A percentile compares a stretch with the other conserved stretches of the same genome.
Evolutionary conservation across 2,329 filamentous ascomycete species (phyloP).

Genomic region (Trichoderma aggressivum): DNA sequence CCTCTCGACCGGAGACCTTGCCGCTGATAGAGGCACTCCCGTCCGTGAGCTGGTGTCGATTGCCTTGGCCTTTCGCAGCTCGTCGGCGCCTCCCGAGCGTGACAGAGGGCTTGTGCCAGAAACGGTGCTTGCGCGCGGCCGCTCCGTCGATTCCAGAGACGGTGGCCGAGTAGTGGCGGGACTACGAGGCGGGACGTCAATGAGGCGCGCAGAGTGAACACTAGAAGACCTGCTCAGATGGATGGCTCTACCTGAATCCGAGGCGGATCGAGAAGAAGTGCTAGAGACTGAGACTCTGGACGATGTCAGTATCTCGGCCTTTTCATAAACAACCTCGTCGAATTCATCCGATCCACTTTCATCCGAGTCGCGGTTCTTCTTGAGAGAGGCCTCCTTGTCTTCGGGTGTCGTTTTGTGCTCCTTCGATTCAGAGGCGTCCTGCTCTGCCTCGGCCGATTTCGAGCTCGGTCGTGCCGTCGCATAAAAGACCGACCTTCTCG

Average conservation of each 20-base stretch:
- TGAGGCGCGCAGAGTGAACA: constrained; percentile 55
- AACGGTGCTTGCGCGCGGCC: constrained; percentile 39
- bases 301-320: constrained; percentile 56
- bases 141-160: constrained; percentile 45
- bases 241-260: constrained; percentile 44
- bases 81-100: constrained; percentile 36
- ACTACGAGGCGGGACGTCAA: constrained; percentile 54
- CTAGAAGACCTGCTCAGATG: constrained; percentile 42
- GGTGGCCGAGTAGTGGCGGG: constrained; percentile 47
- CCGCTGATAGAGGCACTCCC: constrained; percentile 25
- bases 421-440: neutral
- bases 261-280: constrained; percentile 47
- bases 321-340: constrained; percentile 52
- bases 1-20: constrained; percentile 33
- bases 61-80: constrained; percentile 33
- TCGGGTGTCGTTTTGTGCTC: neutral
- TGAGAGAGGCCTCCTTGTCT: neutral
- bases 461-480: constrained; percentile 10
- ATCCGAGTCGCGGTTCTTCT: constrained; percentile 17
- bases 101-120: constrained; percentile 41
- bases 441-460: neutral
- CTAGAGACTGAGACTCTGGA: constrained; percentile 54
- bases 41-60: constrained; percentile 26
- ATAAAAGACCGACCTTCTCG: constrained; percentile 25
- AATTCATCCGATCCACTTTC: constrained; percentile 38